Percentiles rank a stretch among this genome's conserved stretches.
Conservation (phyloP, 164 flowering plant species). For the Vitis rotundifolia region DNA sequence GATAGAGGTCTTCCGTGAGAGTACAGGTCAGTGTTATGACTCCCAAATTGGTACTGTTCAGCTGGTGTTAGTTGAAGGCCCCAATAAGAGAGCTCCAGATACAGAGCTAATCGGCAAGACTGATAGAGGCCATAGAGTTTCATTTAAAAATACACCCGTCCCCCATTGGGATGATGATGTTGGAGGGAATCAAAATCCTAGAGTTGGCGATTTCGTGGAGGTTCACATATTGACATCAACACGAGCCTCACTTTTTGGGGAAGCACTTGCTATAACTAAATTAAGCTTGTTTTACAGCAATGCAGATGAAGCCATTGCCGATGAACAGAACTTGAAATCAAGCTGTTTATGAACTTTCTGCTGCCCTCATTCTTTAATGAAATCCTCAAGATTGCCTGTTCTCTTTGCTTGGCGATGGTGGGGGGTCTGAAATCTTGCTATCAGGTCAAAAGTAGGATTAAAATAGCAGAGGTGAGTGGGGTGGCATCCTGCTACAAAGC, state of each 20-base stretch:
- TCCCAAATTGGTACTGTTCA: conserved; percentile 76
- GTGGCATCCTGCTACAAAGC: too few relatives aligned
- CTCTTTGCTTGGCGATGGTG: too few relatives aligned
- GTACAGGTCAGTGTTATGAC: conserved; percentile 80
- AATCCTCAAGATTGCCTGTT: too few relatives aligned
- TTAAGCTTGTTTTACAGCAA: conserved; percentile 59
- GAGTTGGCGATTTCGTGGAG: conserved; percentile 87
- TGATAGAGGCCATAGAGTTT: conserved; percentile 81
- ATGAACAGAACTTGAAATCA: conserved; percentile 30
- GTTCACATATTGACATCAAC: conserved; percentile 73
- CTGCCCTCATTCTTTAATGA: neutral
- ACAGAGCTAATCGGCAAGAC: conserved; percentile 91
- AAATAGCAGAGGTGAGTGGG: too few relatives aligned
- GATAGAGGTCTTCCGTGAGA: conserved; percentile 82
- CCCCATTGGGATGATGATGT: conserved; percentile 34
- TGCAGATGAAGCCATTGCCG: conserved; percentile 39
- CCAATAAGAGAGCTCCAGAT: conserved; percentile 93
- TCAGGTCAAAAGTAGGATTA: too few relatives aligned
- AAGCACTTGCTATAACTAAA: conserved; percentile 69
- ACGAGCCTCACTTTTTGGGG: conserved; percentile 83
- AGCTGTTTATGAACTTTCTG: neutral
- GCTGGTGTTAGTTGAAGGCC: conserved; percentile 85
- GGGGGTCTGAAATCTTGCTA: too few relatives aligned
- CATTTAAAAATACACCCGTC: conserved; percentile 46
- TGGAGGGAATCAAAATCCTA: conserved; percentile 39